Evolutionary conservation across 2,329 filamentous ascomycete genomes (phyloP), one percentile per base, ranked within the genome.

Genomic region (Ceratocystiopsis brevicomis): DNA sequence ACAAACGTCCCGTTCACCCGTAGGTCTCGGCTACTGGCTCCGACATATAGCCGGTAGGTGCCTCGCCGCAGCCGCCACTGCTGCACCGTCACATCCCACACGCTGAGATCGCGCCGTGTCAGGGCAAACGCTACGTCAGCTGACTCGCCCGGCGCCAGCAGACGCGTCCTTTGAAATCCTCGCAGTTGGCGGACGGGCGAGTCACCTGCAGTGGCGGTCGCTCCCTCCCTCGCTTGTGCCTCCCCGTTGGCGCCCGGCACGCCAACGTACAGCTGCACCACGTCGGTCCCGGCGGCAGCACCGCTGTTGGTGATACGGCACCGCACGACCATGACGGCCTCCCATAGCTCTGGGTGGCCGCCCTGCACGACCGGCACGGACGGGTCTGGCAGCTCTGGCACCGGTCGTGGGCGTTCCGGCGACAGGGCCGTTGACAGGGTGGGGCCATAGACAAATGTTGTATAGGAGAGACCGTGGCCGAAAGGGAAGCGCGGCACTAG

Each of bases 391-490:
- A 44, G 21, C 15, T 42, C 33, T 11, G 43, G 17, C 17, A 25
- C 76, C 0, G 78, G 78, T 1, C 71, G 59, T 36, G 61, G 61
- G 0, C 76, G 79, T 52, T 11, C 15, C 18, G 86, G 60, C 8
- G 33, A 13, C 33, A 15, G 12, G 10, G 33, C 3, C 1, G 13
- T 13, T 4, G 33, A 5, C 12, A 44, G 34, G 14, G 17, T n/a
- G 4, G 14, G 15, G 12, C 21, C 38, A 60, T 81, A 82, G 42
- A 69, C 59, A 54, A 87, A 85, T 2, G 68, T 81, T 1, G 81
- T 82, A 65, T 86, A 88, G 0, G 74, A 80, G 8, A 88, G 64
- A 45, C 82, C 83, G 51, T 70, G 81, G 6, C 82, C 82, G 51
- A 87, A 88, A 53, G 84, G 80, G 57, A 76, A 87, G 47, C 80